phyloP scores from a whole-genome alignment of 345 rosid species.

The Punica granatum region DNA sequence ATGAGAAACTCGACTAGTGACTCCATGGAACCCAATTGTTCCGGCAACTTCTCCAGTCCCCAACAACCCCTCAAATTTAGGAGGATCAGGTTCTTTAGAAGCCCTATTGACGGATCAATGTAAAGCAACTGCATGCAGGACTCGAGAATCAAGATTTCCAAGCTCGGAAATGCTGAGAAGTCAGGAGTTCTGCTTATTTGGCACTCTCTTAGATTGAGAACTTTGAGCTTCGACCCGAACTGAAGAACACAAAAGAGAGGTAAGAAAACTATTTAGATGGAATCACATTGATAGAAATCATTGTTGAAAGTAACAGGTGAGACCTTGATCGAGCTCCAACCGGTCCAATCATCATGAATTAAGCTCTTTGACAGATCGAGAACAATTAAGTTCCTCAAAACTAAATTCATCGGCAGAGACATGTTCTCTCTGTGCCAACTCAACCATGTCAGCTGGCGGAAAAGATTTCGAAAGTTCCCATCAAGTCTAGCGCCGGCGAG shows the following conservation, averaged over 20 bases:
- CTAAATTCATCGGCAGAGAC: too few species aligned
- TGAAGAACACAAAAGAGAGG: background rate
- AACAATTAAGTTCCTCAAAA: too few species aligned
- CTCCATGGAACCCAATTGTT: background rate
- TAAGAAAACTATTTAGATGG: background rate
- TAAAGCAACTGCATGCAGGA: accelerated
- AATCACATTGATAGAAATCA: background rate
- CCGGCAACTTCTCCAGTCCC: background rate
- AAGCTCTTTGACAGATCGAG: too few species aligned
- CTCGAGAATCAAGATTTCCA: background rate
- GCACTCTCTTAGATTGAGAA: background rate
- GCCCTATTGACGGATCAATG: background rate
- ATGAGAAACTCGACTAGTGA: background rate
- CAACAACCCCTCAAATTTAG: background rate
- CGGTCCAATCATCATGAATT: background rate
- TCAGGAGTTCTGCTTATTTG: background rate
- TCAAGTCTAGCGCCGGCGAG: too few species aligned
- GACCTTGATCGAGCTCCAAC: background rate
- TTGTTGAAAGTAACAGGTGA: background rate
- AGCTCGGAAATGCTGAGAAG: background rate
- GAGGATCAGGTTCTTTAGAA: background rate
- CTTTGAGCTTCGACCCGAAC: background rate
- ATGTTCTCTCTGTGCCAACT: too few species aligned
- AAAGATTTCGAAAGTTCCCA: too few species aligned
- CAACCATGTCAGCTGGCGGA: too few species aligned